A percentile compares a stretch with the other conserved stretches of the same genome.
Evolutionary conservation across 1,139 yeast species (phyloP).

Genomic region (Yamadazyma aaseri): DNA sequence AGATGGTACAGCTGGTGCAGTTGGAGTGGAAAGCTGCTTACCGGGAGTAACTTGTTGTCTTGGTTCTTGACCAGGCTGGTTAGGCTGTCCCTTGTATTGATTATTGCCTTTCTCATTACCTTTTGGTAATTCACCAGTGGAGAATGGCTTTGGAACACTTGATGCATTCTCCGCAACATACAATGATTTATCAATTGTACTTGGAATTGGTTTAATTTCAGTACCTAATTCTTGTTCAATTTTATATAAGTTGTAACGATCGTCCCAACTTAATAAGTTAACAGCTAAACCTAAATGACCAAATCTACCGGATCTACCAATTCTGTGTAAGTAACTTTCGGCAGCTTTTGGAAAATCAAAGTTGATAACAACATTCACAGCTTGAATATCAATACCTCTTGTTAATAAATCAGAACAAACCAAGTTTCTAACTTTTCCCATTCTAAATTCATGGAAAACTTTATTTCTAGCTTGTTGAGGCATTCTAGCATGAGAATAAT

Average conservation of each 20-base stretch:
- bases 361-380: conserved; percentile 95
- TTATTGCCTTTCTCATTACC: conserved; percentile 46
- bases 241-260: conserved; percentile 87
- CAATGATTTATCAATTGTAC: conserved; percentile 79
- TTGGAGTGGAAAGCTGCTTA: conserved; percentile 17
- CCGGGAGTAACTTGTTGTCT: conserved; percentile 12
- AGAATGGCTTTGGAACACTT: conserved; percentile 85
- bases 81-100: conserved; percentile 54
- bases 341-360: conserved; percentile 98
- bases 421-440: conserved; percentile 94
- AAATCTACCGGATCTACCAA: conserved; percentile 98
- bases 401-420: conserved; percentile 96
- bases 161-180: conserved; percentile 83
- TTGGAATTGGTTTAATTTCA: conserved; percentile 95
- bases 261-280: conserved; percentile 95
- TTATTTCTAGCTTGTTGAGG: conserved; percentile 96
- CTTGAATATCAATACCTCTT: conserved; percentile 99
- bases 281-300: conserved; percentile 98
- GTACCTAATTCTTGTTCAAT: conserved; percentile 98
- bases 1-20: conserved; percentile 15
- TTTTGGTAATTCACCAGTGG: conserved; percentile 63
- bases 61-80: conserved; percentile 18
- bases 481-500: conserved; percentile 96
- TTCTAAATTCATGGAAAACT: conserved; percentile 98
- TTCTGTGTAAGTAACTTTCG: conserved; percentile 95